These are phyloP conservation scores for Kwoniella newhampshirensis DNA, from an alignment of 768 basidiomycete species.

Conservation along the genomic window DNA sequence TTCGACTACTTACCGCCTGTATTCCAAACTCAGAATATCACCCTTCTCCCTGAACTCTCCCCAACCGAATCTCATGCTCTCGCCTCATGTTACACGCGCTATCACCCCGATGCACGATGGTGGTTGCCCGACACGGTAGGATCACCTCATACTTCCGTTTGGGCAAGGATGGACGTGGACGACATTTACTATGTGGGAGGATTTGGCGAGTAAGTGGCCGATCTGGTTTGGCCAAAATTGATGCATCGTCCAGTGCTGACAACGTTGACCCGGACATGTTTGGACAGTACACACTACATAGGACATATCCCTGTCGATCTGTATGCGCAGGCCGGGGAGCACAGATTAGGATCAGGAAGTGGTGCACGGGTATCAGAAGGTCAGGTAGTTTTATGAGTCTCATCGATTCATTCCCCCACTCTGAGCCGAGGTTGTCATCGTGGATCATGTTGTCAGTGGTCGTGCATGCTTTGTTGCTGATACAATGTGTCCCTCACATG, in stretches of 20 bases:
- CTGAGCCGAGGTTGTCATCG: no score
- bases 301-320: constrained; percentile 48
- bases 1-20: neutral
- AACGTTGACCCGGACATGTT: neutral
- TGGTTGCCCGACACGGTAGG: constrained; percentile 39
- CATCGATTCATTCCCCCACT: no score
- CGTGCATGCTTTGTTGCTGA: no score
- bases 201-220: constrained; percentile 48
- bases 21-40: constrained; percentile 39
- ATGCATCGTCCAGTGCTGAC: neutral
- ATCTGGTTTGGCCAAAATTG: neutral
- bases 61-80: constrained; percentile 18
- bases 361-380: no score
- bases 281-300: constrained; percentile 44
- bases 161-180: constrained; percentile 43
- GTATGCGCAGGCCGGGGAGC: constrained; percentile 24
- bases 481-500: no score
- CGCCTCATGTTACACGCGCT: constrained; percentile 33
- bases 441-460: no score
- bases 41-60: constrained; percentile 30
- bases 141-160: constrained; percentile 32
- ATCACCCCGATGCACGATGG: constrained; percentile 43
- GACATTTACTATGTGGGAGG: constrained; percentile 52
- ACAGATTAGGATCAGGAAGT: constrained; percentile 5
- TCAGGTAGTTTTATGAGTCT: no score